A percentile compares a stretch with the other conserved stretches of the same genome.
Evolutionary conservation across 495 filamentous ascomycete species (phyloP).

Genomic region (Neurospora sp.): DNA sequence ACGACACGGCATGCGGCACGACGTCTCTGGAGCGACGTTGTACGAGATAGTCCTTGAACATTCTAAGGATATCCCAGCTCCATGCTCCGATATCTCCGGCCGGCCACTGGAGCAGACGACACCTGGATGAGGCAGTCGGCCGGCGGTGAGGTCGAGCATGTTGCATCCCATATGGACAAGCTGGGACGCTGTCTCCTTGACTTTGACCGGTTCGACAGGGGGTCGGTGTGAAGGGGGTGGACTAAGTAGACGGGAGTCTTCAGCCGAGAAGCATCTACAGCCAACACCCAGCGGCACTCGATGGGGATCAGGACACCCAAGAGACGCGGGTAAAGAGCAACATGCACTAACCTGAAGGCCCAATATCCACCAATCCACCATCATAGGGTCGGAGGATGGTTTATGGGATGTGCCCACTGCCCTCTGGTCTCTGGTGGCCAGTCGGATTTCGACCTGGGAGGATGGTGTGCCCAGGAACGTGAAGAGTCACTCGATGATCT

Average conservation of each 20-base stretch:
- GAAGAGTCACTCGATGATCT: background rate
- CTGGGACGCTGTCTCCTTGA: background rate
- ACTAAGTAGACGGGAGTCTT: constrained; percentile 4
- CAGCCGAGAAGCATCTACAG: constrained; percentile 12
- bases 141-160: background rate
- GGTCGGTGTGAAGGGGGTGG: background rate
- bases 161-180: background rate
- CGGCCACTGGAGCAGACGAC: background rate
- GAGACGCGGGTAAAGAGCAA: background rate
- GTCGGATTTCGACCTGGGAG: background rate
- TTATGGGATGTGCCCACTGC: background rate
- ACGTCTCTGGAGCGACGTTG: background rate
- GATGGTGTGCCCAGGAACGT: background rate
- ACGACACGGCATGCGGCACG: background rate
- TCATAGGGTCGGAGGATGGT: background rate
- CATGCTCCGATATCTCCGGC: background rate
- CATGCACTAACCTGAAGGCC: background rate
- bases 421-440: background rate
- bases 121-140: background rate
- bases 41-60: background rate
- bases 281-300: background rate
- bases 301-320: background rate
- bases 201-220: background rate
- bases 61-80: background rate
- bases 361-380: background rate